Evolutionary conservation across 768 basidiomycete genomes (phyloP), one percentile per base, ranked within the genome.

Genomic region (Lactifluus echinatus): DNA sequence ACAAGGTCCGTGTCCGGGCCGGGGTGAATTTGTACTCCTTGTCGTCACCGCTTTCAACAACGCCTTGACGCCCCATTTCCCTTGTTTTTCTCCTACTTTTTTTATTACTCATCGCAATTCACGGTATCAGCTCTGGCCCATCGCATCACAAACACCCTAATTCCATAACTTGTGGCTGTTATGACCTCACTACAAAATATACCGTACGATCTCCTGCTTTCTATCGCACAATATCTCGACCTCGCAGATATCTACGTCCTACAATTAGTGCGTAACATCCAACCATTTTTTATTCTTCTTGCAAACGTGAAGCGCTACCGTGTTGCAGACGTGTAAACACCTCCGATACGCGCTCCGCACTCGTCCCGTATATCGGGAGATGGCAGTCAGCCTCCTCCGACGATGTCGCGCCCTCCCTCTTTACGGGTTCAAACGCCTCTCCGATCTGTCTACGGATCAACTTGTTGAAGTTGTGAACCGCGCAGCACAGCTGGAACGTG

Each of bases 201-300:
- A 19, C 85, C 85, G 0, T 86, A 86, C 68, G 86, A 88, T 72
- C 72, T 87, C 19, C 67, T 88, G 43, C 76, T 87, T 55, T 83
- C 84, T 71, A 79, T 88, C 67, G 78, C 82, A 4, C 76, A 75
- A 42, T 79, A 81, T 69, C 76, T 87, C 31, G 75, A 83, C 61
- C 70, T 83, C 63, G 70, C 69, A 45, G 85, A 87, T 68, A 74
- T 87, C 19, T 77, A 81, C 66, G 69, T 76, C 46, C 68, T 87
- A 8, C 84, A 85, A 66, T 66, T 77, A 55, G 85, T 87, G 69
- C 76, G 83, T 72, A n/a, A 15, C 26, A 10, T 21, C 11, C 40
- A 4, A 19, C 8, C 21, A 24, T 12, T 50, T 33, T n/a, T 23
- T 1, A 26, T 5, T 1, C 29, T 19, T 45, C 12, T 11, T 15